Evolutionary conservation across 176 grass and related monocot species (phyloP), one percentile per base, ranked within the genome.

Genomic region (Bromus sterilis): DNA sequence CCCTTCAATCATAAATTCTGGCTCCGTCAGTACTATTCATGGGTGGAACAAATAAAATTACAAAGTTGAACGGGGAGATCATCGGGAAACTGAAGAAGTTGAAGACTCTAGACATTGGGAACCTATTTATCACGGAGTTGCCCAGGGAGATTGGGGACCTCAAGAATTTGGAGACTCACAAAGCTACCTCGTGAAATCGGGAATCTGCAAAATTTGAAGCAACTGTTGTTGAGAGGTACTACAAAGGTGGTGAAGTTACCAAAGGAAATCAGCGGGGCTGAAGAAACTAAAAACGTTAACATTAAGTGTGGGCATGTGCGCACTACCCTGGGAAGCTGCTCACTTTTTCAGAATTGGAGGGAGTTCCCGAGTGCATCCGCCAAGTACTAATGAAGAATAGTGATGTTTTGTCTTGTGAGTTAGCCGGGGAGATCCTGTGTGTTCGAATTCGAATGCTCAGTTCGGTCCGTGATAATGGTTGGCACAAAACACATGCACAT

Each of bases 391-490:
- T n/a, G 11, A 18, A 29, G 14, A 42, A 5, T 1, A 31, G 14
- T 76, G 56, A 13, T 75, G 4, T 34, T 15, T 32, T 35, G 4
- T 18, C 4, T n/a, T n/a, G n/a, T 16, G 4, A 1, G 7, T 34
- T 16, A 16, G 74, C 21, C 4, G 4, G 24, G n/a, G 31, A 66
- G 62, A 66, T 59, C 2, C 0, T 74, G 4, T 18, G 15, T 8
- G 0, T 59, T 13, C 13, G 0, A 36, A 3, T 59, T 13, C 13
- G 0, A 36, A 3, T 32, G 8, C 1, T 4, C 1, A 18, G 0
- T 15, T 0, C 13, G 42, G 1, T 1, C 13, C 4, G 0, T 4
- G 3, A 44, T 80, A 4, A 36, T 25, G 0, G 20, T 32, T 13
- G 1, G 2, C 0, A 16, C 12, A 0, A 57, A 10, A 6, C 49